Conservation (phyloP, 306 rosid species). For the Acacia crassicarpa region DNA sequence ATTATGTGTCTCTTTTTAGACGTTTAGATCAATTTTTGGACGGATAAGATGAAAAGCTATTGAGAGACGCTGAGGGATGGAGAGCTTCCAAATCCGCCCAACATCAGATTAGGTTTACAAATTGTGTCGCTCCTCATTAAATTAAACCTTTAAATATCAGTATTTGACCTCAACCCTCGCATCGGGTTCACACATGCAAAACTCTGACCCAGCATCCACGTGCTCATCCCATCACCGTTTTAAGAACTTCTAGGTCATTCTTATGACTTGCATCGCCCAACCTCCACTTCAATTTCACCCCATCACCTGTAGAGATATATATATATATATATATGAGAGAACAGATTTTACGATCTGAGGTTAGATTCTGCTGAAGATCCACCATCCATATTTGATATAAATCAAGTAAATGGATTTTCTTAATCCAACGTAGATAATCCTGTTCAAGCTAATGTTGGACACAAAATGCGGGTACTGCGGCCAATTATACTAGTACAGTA, state of each 20-base stretch:
- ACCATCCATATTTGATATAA: not conserved
- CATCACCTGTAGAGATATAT: not conserved
- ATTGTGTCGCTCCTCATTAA: not conserved
- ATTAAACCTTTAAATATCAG: not conserved
- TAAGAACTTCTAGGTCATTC: slow-evolving; percentile 53
- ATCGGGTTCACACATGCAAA: slow-evolving; percentile 31
- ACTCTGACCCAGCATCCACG: slow-evolving; percentile 43
- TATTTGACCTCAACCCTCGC: not conserved
- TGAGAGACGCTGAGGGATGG: no score
- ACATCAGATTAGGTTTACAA: not conserved
- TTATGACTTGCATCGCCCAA: slow-evolving; percentile 18
- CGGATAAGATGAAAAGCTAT: no score
- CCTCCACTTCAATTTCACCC: not conserved
- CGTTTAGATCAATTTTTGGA: no score
- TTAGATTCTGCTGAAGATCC: not conserved
- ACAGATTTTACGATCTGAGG: not conserved
- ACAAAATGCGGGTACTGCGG: no score
- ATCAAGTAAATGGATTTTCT: not conserved
- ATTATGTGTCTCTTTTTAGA: no score
- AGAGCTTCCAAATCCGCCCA: no score
- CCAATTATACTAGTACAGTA: not conserved
- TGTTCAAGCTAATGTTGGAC: no score
- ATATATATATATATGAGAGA: not conserved
- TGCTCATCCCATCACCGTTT: slow-evolving; percentile 50
- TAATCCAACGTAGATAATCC: no score